Conservation (phyloP, 1,284 basidiomycete genomes). For the Bondarzewia mesenterica region DNA sequence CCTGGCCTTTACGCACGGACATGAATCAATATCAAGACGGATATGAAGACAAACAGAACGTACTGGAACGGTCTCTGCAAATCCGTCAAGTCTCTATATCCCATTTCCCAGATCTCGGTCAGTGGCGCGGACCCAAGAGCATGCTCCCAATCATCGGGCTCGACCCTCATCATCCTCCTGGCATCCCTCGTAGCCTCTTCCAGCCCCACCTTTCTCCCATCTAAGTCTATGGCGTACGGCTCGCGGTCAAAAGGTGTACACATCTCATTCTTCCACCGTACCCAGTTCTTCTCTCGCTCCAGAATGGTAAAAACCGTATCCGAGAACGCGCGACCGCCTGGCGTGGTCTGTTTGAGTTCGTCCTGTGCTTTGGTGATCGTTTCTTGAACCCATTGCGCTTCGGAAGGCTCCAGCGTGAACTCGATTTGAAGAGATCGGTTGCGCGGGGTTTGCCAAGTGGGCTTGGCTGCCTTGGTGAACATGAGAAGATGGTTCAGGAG, state of each 20-base stretch:
- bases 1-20: conserved; percentile 39
- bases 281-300: conserved; percentile 80
- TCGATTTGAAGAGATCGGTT: conserved; percentile 76
- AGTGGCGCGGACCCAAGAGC: conserved; percentile 55
- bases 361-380: conserved; percentile 55
- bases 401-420: conserved; percentile 59
- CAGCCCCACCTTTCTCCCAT: conserved; percentile 42
- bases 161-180: conserved; percentile 44
- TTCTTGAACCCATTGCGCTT: conserved; percentile 70
- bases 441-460: conserved; percentile 47
- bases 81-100: conserved; percentile 55
- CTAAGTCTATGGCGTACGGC: conserved; percentile 42
- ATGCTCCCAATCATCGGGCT: conserved; percentile 52
- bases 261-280: conserved; percentile 75
- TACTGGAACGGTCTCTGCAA: conserved; percentile 61
- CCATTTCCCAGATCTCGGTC: conserved; percentile 76
- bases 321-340: conserved; percentile 65
- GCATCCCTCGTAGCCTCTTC: conserved; percentile 50
- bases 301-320: conserved; percentile 65
- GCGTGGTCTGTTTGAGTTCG: conserved; percentile 66
- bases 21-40: not conserved
- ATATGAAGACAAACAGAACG: conserved; percentile 17
- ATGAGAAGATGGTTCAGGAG: conserved; percentile 73
- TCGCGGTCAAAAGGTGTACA: conserved; percentile 72
- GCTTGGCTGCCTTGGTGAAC: conserved; percentile 66